Percentiles rank a stretch among this genome's conserved stretches.
Evolutionary conservation across 257 asterid genomes (phyloP).

Genomic region (Coffea canephora): DNA sequence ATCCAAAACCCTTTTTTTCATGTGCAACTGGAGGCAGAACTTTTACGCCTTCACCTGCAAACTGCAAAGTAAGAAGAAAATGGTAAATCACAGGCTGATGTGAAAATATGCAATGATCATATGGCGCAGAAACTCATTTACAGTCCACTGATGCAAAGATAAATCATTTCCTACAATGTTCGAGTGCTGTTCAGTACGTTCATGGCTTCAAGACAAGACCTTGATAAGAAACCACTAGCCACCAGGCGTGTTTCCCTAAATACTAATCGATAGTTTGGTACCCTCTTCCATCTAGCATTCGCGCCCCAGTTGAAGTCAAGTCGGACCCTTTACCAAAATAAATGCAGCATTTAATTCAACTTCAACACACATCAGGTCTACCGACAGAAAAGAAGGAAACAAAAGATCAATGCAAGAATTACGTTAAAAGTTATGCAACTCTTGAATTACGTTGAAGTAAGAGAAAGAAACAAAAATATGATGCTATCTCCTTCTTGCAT

Average conservation of each 20-base stretch:
- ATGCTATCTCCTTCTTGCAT: background rate
- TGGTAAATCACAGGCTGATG: background rate
- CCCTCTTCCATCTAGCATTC: background rate
- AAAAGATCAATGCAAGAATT: background rate
- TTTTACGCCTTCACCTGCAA: background rate
- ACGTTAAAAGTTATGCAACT: too few relatives aligned
- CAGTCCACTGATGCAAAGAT: background rate
- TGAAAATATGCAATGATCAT: background rate
- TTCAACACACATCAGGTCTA: background rate
- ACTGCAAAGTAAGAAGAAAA: background rate
- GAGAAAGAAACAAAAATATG: background rate
- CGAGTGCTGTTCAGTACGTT: background rate
- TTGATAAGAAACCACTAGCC: background rate
- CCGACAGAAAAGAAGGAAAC: background rate
- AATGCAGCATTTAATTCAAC: background rate
- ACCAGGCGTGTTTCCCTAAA: background rate
- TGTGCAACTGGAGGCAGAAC: background rate
- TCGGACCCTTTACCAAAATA: background rate
- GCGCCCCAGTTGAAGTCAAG: background rate
- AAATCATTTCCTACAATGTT: background rate
- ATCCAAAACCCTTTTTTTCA: constrained; percentile 1
- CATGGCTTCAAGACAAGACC: background rate
- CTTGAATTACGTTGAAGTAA: background rate
- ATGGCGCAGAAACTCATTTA: background rate
- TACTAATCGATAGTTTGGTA: background rate